Evolutionary conservation across 2,329 filamentous ascomycete species (phyloP), one percentile per base, ranked within the genome.

Genomic region (Calonectria pseudoturangicola): DNA sequence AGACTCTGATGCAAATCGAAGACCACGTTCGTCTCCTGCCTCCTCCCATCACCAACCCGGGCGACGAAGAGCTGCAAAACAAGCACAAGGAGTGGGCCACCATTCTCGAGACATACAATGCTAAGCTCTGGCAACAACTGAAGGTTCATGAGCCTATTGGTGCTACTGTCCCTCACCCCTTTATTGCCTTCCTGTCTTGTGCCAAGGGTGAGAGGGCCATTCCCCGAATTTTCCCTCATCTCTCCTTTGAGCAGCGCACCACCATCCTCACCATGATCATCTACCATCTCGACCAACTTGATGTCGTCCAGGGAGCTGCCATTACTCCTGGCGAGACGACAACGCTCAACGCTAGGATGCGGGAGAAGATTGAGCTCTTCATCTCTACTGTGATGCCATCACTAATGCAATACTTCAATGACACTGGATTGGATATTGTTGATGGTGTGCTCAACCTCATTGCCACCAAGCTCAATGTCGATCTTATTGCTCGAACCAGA

Each of bases 191-290:
- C 83, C 88, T 99, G 58, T 98, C 96, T 5, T 97, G 97, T 81
- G 92, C 93, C 77, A 99, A 99, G 87, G 97, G 97, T 81, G 98
- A 98, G 87, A 98, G 97, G 87, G 95, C 94, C 2, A 95, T 99
- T 73, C 95, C 95, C 63, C 95, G 97, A 68, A 94, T 98, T 66
- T 98, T 98, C 90, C 93, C 95, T 51, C 95, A 98, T 81, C 94
- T 98, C 66, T 94, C 94, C 75, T 94, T 96, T 74, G 94, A 98
- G 81, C 96, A 98, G 85, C 94, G 96, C 63, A 96, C 97, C 27
- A 98, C 96, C 1, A 95, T 98, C 74, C 89, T 99, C 74, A 99
- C 97, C 6, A 96, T 99, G 90, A 96, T 99, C 77, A 92, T 98
- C 72, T 93, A 98, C 65, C 95, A 98, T 79, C 92, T 99, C 39